A percentile compares a stretch with the other conserved stretches of the same genome.
Conservation (phyloP, 495 filamentous ascomycete species). For the Hypoxylon crocopeplum region DNA sequence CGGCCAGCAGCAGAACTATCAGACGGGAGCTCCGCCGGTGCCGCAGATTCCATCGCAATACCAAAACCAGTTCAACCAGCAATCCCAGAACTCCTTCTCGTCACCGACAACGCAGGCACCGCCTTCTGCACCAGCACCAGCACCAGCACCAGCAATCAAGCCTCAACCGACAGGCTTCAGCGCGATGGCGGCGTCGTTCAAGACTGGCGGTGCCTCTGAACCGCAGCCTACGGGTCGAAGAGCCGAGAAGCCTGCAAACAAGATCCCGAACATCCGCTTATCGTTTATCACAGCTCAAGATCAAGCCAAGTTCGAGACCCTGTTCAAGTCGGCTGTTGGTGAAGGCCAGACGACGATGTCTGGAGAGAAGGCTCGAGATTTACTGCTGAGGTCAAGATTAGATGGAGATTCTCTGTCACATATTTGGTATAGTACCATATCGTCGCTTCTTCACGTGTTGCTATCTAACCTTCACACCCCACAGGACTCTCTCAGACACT, state of each 20-base stretch:
- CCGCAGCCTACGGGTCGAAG: slow-evolving; percentile 57
- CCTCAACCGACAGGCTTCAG: slow-evolving; percentile 77
- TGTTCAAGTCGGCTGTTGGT: slow-evolving; percentile 95
- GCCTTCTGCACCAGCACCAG: slow-evolving; percentile 47
- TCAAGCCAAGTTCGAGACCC: slow-evolving; percentile 96
- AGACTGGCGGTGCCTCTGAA: slow-evolving; percentile 61
- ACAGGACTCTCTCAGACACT: slow-evolving; percentile 91
- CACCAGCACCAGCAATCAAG: slow-evolving; percentile 58
- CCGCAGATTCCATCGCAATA: slow-evolving; percentile 63
- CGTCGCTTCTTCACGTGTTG: not conserved
- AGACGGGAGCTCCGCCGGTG: slow-evolving; percentile 60
- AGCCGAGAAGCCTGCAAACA: slow-evolving; percentile 55
- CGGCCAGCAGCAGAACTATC: slow-evolving; percentile 54
- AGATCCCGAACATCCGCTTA: slow-evolving; percentile 93
- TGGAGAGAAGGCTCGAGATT: slow-evolving; percentile 88
- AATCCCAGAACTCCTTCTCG: slow-evolving; percentile 50
- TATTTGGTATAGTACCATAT: slow-evolving; percentile 71
- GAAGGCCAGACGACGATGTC: slow-evolving; percentile 83
- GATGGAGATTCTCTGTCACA: slow-evolving; percentile 80
- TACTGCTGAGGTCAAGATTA: slow-evolving; percentile 86
- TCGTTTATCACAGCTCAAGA: slow-evolving; percentile 96
- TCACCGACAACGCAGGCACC: slow-evolving; percentile 41
- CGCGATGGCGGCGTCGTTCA: slow-evolving; percentile 88
- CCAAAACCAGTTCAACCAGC: slow-evolving; percentile 55
- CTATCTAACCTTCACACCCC: slow-evolving; percentile 22